Percentiles rank a stretch among this genome's conserved stretches.
These are phyloP conservation scores for Beverwykella pulmonaria DNA, from an alignment of 495 filamentous ascomycete species.

Conservation along the genomic window DNA sequence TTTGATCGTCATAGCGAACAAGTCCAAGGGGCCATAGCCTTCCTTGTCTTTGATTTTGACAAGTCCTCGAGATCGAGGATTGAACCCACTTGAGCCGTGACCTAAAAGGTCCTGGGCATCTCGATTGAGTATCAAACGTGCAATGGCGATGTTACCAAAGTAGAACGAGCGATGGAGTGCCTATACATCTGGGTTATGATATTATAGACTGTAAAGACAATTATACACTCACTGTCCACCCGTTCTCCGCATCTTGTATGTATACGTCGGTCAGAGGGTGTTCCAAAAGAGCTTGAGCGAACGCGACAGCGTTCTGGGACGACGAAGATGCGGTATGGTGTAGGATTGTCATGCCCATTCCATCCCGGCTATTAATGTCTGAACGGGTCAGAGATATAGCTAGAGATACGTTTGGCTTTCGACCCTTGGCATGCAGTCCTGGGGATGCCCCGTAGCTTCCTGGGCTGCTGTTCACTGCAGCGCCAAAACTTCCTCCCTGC, in stretches of 20 bases:
- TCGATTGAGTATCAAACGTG: slow-evolving; percentile 73
- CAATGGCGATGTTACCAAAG: slow-evolving; percentile 85
- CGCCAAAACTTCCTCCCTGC: slow-evolving; percentile 43
- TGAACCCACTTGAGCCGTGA: slow-evolving; percentile 50
- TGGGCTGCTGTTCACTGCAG: slow-evolving; percentile 55
- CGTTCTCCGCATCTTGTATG: slow-evolving; percentile 83
- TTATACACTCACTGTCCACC: too few species aligned
- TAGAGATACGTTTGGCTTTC: slow-evolving; percentile 47
- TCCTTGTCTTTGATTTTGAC: slow-evolving; percentile 96
- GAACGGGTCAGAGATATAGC: slow-evolving; percentile 59
- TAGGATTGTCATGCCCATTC: slow-evolving; percentile 76
- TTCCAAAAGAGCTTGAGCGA: slow-evolving; percentile 75
- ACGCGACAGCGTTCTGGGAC: slow-evolving; percentile 64
- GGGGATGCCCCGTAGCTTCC: slow-evolving; percentile 56
- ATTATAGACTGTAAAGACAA: too few species aligned
- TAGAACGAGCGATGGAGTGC: slow-evolving; percentile 91
- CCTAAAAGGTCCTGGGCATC: slow-evolving; percentile 68
- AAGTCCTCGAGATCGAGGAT: slow-evolving; percentile 59
- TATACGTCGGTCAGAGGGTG: slow-evolving; percentile 86
- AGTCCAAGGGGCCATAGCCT: slow-evolving; percentile 90
- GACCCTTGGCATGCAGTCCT: slow-evolving; percentile 46
- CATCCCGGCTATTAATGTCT: slow-evolving; percentile 82
- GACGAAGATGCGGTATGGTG: slow-evolving; percentile 80
- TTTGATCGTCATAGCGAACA: slow-evolving; percentile 81
- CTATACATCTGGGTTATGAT: too few species aligned